Percentiles rank a stretch among this genome's conserved stretches.
These are phyloP conservation scores for Kurtzmaniella quercitrusa DNA, from an alignment of 1,139 yeast genomes.

Conservation along the genomic window DNA sequence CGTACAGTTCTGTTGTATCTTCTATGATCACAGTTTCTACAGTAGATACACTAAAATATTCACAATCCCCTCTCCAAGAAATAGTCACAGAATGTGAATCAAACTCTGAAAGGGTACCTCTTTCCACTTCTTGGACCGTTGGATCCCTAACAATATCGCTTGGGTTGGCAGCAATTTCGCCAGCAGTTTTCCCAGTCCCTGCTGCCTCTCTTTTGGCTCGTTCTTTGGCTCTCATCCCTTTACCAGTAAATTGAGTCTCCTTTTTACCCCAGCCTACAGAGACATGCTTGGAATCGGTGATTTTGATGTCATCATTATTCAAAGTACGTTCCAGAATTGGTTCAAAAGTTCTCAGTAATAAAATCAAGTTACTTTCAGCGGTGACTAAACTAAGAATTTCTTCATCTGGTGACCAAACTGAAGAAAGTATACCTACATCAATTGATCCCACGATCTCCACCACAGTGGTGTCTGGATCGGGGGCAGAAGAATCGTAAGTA, in stretches of 20 bases:
- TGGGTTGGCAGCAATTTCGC: conserved; percentile 44
- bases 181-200: conserved; percentile 45
- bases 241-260: conserved; percentile 95
- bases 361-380: conserved; percentile 52
- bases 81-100: conserved; percentile 47
- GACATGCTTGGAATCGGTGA: conserved; percentile 72
- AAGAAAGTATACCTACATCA: conserved; percentile 70
- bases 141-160: conserved; percentile 64
- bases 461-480: conserved; percentile 50
- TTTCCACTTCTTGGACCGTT: conserved; percentile 75
- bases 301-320: conserved; percentile 56
- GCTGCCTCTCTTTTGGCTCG: conserved; percentile 55
- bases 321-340: conserved; percentile 66
- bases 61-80: conserved; percentile 97
- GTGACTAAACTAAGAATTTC: conserved; percentile 77
- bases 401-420: conserved; percentile 90
- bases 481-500: conserved; percentile 48
- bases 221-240: conserved; percentile 81
- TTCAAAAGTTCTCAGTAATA: conserved; percentile 76
- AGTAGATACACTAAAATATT: conserved; percentile 66
- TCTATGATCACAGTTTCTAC: conserved; percentile 49
- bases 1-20: conserved; percentile 36
- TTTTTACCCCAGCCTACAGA: conserved; percentile 98
- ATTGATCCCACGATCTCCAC: conserved; percentile 82
- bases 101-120: conserved; percentile 56